Conservation (phyloP, 306 rosid species). For the Cucumis sativus region DNA sequence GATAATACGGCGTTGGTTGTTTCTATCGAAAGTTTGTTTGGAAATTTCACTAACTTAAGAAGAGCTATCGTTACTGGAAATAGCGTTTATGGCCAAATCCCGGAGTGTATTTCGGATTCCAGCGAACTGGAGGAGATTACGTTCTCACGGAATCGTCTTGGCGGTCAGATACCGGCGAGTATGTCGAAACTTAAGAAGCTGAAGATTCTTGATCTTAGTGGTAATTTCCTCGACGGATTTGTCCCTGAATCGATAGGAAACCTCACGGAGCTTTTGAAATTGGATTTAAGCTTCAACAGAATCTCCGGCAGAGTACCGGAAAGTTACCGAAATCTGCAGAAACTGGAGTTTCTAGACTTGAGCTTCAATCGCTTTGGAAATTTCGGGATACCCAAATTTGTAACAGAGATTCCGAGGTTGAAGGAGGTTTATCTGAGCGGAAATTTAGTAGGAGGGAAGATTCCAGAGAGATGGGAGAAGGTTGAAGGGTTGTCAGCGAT, state of each 20-base stretch:
- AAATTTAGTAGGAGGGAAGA: constrained; percentile 51
- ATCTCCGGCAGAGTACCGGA: constrained; percentile 49
- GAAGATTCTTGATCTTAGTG: constrained; percentile 52
- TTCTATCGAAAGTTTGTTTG: constrained; percentile 21
- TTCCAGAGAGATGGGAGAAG: constrained; percentile 65
- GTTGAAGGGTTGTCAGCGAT: constrained; percentile 32
- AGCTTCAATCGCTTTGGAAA: constrained; percentile 52
- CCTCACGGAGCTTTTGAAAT: constrained; percentile 46
- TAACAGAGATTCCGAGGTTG: constrained; percentile 31
- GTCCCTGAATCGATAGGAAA: constrained; percentile 28
- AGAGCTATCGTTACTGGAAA: constrained; percentile 47
- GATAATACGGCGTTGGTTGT: constrained; percentile 46
- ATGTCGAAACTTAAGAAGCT: constrained; percentile 25
- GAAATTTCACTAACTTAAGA: constrained; percentile 31
- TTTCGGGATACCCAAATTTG: constrained; percentile 48
- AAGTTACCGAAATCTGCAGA: constrained; percentile 20
- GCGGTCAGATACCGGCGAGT: constrained; percentile 28
- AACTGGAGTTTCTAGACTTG: constrained; percentile 54
- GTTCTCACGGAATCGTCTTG: constrained; percentile 40
- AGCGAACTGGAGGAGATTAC: constrained; percentile 50
- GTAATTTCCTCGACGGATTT: constrained; percentile 26
- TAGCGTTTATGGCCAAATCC: constrained; percentile 38
- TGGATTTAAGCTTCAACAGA: constrained; percentile 47
- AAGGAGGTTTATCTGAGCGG: constrained; percentile 64
- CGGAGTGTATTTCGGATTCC: constrained; percentile 4